phyloP scores from a whole-genome alignment of 257 asterid species.

The Primulina eburnea region DNA sequence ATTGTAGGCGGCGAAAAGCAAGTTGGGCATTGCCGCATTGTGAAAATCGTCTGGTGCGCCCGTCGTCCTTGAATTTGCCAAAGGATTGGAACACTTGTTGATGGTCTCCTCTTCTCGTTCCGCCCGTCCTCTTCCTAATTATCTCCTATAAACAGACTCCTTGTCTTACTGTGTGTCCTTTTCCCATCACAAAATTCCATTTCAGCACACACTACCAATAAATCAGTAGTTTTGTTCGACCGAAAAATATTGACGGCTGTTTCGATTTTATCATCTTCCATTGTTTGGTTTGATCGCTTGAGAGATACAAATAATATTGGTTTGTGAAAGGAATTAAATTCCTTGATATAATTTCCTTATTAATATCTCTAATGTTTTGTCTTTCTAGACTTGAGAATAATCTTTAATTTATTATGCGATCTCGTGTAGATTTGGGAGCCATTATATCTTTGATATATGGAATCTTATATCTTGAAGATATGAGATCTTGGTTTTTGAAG shows the following conservation, averaged over 20 bases:
- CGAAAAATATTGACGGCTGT: background rate
- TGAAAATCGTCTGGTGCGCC: background rate
- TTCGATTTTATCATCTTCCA: background rate
- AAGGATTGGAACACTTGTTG: slow-evolving; percentile 39
- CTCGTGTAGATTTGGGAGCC: no score
- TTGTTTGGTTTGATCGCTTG: no score
- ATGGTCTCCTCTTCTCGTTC: slow-evolving; percentile 14
- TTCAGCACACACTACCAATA: background rate
- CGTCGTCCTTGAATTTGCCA: slow-evolving; percentile 51
- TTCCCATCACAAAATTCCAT: background rate
- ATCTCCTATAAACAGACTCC: background rate
- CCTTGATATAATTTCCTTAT: no score
- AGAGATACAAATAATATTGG: no score
- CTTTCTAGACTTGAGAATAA: no score
- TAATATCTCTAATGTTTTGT: no score
- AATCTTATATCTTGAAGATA: no score
- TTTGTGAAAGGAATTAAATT: no score
- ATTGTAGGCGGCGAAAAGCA: slow-evolving; percentile 9
- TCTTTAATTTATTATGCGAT: no score
- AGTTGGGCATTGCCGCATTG: slow-evolving; percentile 29
- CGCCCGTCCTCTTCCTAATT: slow-evolving; percentile 4
- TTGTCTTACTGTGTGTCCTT: background rate
- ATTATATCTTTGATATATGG: no score
- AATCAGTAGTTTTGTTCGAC: background rate
- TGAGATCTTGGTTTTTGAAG: no score